Evolutionary conservation across 179 eudicot species (phyloP).

Genomic region (Patellifolia procumbens): DNA sequence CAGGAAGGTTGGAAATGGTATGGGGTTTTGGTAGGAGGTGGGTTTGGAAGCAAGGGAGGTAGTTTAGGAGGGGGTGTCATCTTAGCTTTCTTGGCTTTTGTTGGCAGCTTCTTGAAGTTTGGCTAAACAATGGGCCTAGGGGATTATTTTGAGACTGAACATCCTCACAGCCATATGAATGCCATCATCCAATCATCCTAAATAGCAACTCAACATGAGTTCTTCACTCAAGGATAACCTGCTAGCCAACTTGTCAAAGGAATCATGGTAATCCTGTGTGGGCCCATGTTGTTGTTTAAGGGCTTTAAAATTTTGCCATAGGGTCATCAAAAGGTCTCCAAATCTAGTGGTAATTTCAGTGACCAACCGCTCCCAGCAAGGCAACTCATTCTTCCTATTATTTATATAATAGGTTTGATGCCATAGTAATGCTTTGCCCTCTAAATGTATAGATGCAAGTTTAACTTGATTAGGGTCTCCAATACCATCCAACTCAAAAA

Average conservation of each 20-base stretch:
- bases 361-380: not conserved
- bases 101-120: not conserved
- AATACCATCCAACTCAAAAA: not conserved
- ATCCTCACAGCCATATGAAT: not conserved
- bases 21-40: not conserved
- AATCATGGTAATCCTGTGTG: constrained; percentile 3
- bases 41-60: not conserved
- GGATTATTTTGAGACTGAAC: not conserved
- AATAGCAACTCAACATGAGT: not conserved
- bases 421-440: not conserved
- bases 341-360: not conserved
- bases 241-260: not conserved
- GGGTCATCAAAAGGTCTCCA: constrained; percentile 13
- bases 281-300: not conserved
- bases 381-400: not conserved
- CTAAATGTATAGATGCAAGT: not conserved
- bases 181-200: not conserved
- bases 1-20: not conserved
- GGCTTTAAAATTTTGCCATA: not conserved
- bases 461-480: not conserved
- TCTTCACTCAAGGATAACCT: not conserved
- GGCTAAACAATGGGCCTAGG: not conserved
- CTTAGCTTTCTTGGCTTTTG: not conserved
- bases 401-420: not conserved
- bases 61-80: not conserved